Base-by-base conservation (phyloP, 1,284 basidiomycete species). In the Fistulina hepatica region DNA sequence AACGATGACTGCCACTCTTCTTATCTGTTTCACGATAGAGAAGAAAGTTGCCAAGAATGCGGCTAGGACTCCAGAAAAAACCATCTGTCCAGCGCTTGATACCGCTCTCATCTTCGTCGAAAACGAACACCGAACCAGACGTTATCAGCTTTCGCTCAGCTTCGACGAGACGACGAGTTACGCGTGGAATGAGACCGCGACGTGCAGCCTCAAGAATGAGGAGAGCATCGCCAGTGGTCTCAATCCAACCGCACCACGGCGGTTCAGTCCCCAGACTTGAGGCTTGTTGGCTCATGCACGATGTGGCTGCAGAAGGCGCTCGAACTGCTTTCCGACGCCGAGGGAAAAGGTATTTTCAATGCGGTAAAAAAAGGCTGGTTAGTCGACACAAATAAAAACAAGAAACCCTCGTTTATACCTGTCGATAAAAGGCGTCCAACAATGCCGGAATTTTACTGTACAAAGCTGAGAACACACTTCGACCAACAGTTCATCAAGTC, bases 11-110 rank as follows among this genome's bases (percentile, higher is more conserved):
- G 8, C 72, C 63, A 13, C 77, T 76, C 37, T 76, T 69, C 62
- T 88, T 89, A 59, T 91, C 85, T 2, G 86, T 90, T 60, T 94
- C 90, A 44, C 90, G 79, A 60, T 95, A 95, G 41, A 94, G 76
- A 54, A 97, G 67, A 56, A 97, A 97, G 61, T 97, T 97, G 53
- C 88, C 89, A 33, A 97, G 67, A 30, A 97, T 92, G 34, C 89
- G 68, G 42, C 80, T 78, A 2, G 81, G 82, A 46, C 76, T 80
- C 94, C 93, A 97, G 52, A 88, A 84, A 56, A 90, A 81, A 5
- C 93, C 93, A 60, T 98, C 93, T 0, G 94, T 98, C 93, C 94
- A 97, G 35, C 94, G 74, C 64, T 95, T 97, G 67, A 98, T 97
- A 24, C 92, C 92, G 51, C 88, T 91, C 60, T 97, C 91, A 50